Evolutionary conservation across 495 filamentous ascomycete species (phyloP), one percentile per base, ranked within the genome.

Genomic region (Lasiosphaeria miniovina): DNA sequence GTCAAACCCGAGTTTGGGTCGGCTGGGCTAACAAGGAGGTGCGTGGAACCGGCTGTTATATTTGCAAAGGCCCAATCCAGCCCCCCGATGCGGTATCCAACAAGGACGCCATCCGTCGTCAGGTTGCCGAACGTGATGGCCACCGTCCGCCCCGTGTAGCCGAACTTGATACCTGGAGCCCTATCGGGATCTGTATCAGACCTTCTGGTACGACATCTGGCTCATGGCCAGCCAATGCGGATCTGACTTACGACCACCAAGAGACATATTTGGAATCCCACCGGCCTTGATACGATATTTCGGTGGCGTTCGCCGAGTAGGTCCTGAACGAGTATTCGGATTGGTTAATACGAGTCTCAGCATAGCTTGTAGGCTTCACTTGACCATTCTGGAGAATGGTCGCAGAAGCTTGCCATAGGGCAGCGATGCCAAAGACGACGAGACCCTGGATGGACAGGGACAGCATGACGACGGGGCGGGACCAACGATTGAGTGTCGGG

Each of bases 11-110:
- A 68, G 12, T 76, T 77, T 0, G 74, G 71, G 0, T 77, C 80
- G 2, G 64, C 61, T 15, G 72, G 64, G 38, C 64, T 79, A 40
- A 86, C 77, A 50, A 89, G 78, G 35, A 88, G 79, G 60, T 89
- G 85, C 1, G 84, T 86, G 14, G 75, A 74, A 8, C 79, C 76
- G 0, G 77, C 80, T 4, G 85, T 88, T 38, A 89, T 79, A 70
- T 89, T 89, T 43, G 86, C 84, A 61, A 88, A 85, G 45, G 77
- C 75, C 85, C 86, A 89, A 65, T 88, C 86, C 50, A 86, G 76
- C 6, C 84, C 84, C 7, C 76, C 78, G 49, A 88, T 73, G 10
- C 86, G 84, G 62, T 86, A 88, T 36, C 80, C 86, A 34, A 89
- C 69, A 11, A 89, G 75, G 8, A 81, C 81, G 1, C 77, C 79